Conservation (phyloP, 169 alveolate species). For the Ichthyophthirius multifiliis region DNA sequence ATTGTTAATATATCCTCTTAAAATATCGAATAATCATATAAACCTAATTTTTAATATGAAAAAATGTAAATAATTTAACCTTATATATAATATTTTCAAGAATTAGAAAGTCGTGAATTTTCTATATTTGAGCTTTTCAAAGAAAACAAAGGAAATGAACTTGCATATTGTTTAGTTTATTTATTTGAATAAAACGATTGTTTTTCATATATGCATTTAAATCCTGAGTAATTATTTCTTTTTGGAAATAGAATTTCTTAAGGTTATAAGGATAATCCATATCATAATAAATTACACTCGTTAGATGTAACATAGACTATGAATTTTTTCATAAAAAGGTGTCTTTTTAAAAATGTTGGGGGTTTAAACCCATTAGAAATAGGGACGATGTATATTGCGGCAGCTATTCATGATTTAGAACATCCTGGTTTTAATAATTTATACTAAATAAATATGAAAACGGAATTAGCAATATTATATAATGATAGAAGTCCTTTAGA, state of each 20-base stretch:
- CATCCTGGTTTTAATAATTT: conserved; percentile 63
- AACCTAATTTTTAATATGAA: background rate
- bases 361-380: conserved; percentile 9
- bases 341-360: conserved; percentile 21
- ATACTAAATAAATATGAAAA: conserved; percentile 37
- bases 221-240: background rate
- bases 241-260: background rate
- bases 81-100: background rate
- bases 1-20: background rate
- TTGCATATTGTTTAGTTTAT: conserved; percentile 4
- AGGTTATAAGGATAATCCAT: conserved; percentile 13
- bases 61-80: background rate
- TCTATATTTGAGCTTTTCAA: background rate
- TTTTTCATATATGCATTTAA: background rate
- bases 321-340: conserved; percentile 20
- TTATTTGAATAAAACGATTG: background rate
- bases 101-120: background rate
- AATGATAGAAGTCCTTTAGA: conserved; percentile 64
- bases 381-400: conserved; percentile 16
- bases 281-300: conserved; percentile 34
- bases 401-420: conserved; percentile 53
- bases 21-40: background rate
- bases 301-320: conserved; percentile 31
- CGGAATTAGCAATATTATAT: conserved; percentile 47
- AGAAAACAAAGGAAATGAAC: background rate